Evolutionary conservation across 2,329 filamentous ascomycete species (phyloP), one percentile per base, ranked within the genome.

Genomic region (Colletotrichum aenigma): DNA sequence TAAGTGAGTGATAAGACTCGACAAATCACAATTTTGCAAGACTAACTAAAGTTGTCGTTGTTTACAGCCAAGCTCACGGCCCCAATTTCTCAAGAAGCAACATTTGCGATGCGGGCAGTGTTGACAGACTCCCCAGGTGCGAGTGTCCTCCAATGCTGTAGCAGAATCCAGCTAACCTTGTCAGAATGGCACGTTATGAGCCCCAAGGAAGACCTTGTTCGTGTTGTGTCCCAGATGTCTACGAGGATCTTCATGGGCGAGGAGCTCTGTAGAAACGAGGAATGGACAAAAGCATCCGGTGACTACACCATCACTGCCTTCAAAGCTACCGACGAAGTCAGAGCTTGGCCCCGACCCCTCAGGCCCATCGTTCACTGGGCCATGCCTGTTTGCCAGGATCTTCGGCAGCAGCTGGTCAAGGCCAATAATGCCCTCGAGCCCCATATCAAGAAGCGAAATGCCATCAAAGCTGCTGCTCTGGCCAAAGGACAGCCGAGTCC

Each of bases 191-290:
- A 77, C 61, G 32, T 28, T 16, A 67, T 75, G 24, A 71, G 38
- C 6, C 62, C 68, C 16, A 64, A 69, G 18, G 43, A 58, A n/a
- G 69, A 68, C 28, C 61, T 70, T 9, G 56, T 68, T 8, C 56
- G 26, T 15, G 48, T 77, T 24, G 61, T 77, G 21, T 65, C 78
- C 2, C 75, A 68, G 10, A 76, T 78, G 48, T 58, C 78, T 13
- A 71, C 73, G 3, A 52, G 66, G 26, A 71, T 78, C 32, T 79
- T 79, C 65, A 76, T 79, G 48, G 76, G 77, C 9, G 68, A 72
- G 5, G 76, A 77, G 36, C 75, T 78, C 16, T 78, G 76, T 48
- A 55, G 75, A 4, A 60, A 78, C n/a, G 26, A 67, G 7, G 43
- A 76, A 21, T 79, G 76, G 76, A 64, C 76, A 66, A 56, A 71